Base-by-base conservation (phyloP, 495 filamentous ascomycete species). In the Choiromyces venosus region DNA sequence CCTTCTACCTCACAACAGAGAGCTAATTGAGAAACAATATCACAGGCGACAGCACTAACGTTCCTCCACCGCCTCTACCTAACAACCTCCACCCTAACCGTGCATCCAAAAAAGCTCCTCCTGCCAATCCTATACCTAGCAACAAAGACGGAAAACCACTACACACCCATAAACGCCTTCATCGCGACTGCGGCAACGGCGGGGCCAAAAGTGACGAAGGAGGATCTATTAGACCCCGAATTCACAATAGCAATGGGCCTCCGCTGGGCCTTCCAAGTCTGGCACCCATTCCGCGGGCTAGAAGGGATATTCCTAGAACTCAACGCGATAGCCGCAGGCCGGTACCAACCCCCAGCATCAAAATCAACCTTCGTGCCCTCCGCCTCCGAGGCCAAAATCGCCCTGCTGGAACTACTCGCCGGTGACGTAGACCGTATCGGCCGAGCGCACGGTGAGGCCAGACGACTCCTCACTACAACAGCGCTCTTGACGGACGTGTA, bases 11-110 rank as follows among this genome's bases (percentile, higher is more conserved):
- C 6, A 12, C n/a, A n/a, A 4, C 6, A 16, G 12, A 37, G 18
- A 12, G 46, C 44, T 72, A 44, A 21, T 10, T 72, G 29, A 46
- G 29, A 46, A 16, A 29, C 69, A 40, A 39, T 14, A 46, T 80
- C 92, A 38, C 14, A 77, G 88, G 92, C 93, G 10, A 99, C 96
- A 38, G 93, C 93, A 39, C 90, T 95, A 64, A 91, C 94, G 83
- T 97, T 93, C 83, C 88, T 98, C 65, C 90, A 91, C 69, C 91
- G 95, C 71, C 97, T 99, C 86, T 99, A 97, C 83, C 87, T 97
- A 36, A 92, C 90, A 73, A 97, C 97, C 83, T 95, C 91, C 44
- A 88, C 92, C 71, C 94, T 98, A 91, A 97, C 94, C 46, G 96
- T 97, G 81, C 91, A 93, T 74, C 94, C 93, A 0, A 91, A 91